phyloP scores from a whole-genome alignment of 768 basidiomycete species.

The Trametes cingulata region DNA sequence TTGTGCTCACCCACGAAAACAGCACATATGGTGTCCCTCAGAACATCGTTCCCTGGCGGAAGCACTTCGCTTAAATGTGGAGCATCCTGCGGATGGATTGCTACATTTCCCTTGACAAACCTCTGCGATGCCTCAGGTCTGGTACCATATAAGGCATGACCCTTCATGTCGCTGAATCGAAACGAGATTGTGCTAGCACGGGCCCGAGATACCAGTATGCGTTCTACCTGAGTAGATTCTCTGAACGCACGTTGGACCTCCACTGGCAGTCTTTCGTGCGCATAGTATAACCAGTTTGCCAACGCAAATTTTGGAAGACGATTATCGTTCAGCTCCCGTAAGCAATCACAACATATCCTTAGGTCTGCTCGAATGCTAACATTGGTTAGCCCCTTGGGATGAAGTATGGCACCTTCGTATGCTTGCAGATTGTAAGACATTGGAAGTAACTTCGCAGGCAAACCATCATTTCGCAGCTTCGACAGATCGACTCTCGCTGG shows the following conservation, averaged over 20 bases:
- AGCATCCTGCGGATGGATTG: neutral
- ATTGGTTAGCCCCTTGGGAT: neutral
- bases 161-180: neutral
- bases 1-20: neutral
- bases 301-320: conserved; percentile 31
- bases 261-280: conserved; percentile 2
- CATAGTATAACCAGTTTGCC: conserved; percentile 28
- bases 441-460: neutral
- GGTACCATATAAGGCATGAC: neutral
- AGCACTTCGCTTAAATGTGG: neutral
- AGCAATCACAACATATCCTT: neutral
- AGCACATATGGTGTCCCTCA: neutral
- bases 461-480: neutral
- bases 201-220: neutral
- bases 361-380: neutral
- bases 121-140: neutral
- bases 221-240: neutral
- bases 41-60: neutral
- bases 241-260: conserved; percentile 6
- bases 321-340: neutral
- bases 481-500: neutral
- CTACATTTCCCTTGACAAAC: neutral
- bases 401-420: neutral
- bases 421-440: neutral
- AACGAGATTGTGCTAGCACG: neutral